Evolutionary conservation across 2,329 filamentous ascomycete genomes (phyloP), one percentile per base, ranked within the genome.

Genomic region (Aspergillus sp.): DNA sequence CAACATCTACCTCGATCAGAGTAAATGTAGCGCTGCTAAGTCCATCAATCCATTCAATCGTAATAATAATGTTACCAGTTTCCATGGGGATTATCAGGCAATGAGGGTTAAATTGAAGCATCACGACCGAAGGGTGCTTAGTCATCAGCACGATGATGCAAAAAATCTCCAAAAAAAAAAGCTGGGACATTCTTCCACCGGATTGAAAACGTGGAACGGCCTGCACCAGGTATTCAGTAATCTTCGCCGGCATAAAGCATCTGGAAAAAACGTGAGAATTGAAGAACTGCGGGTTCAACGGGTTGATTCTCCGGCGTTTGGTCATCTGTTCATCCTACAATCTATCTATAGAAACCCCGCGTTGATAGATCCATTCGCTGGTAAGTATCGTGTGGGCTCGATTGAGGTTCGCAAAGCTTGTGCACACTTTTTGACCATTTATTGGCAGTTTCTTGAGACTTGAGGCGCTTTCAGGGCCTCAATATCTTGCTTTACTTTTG

Each of bases 91-190:
- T 14, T 29, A 29, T 9, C 26, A 29, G 26, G 6, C 26, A 7
- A 29, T 6, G 26, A 29, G 26, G 26, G 26, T 29, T 10, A 16
- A 16, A n/a, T 6, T 42, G 36, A 42, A 42, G 36, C 36, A 42
- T 42, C 36, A 42, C 36, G 36, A 4, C 16, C 26, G 32, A 45
- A 9, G n/a, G 12, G 10, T 52, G 62, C 32, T 66, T 65, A 66
- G 64, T 66, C 63, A 66, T 58, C 62, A 7, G 18, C 50, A 22
- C 52, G 39, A 53, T 47, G 54, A 55, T 24, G 53, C 22, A 32
- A 50, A 29, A 56, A 54, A 59, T 45, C 49, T 29, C 31, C n/a
- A 16, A 22, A 24, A 51, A n/a, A 26, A 49, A 51, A 32, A 51
- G 9, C 24, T 29, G n/a, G 24, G 20, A 51, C 45, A 47, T 11